Evolutionary conservation across 192 early-diverging fungal species (phyloP), one percentile per base, ranked within the genome.

Genomic region (Chytriomyces sp.): DNA sequence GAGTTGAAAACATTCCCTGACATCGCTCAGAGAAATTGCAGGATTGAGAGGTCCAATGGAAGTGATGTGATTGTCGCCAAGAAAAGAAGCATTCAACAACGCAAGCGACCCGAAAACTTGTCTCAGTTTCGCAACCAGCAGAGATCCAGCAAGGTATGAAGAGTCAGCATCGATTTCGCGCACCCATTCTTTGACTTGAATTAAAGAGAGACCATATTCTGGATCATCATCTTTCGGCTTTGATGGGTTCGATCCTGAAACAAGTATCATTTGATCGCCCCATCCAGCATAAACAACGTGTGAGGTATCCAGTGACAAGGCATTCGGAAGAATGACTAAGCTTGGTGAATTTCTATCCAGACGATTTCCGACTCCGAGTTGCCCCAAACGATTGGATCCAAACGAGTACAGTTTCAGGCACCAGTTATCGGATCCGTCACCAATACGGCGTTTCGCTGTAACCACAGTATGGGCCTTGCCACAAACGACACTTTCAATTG

Each of bases 391-490:
- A 61, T 69, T 69, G 10, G 28, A 45, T 69, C 75, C 75, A 50
- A 67, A 76, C 6, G 65, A 60, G 50, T 69, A 76, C 18, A 76
- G 16, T 24, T 76, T 76, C 1, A 62, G 18, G 44, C 71, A 73
- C 20, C 26, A 13, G 10, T 69, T 57, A 11, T 69, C 68, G 28
- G 71, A 47, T 18, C 20, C 57, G 8, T 73, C 61, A 8, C 46
- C 45, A 57, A 13, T 20, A 57, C 53, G 16, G 28, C 10, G 8
- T 13, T 13, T 28, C 61, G 26, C 45, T 62, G 11, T 10, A 48
- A 73, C 20, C 18, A 73, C 8, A 23, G 71, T 43, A 16, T 61
- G 61, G 44, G 9, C 3, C 44, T 45, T 60, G 4, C 71, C 71
- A 28, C 71, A 62, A 9, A 45, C 43, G 16, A 73, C 43, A 7